Percentiles rank a stretch among this genome's conserved stretches.
Evolutionary conservation across 106 monocot species (phyloP).

Genomic region (Phalaenopsis aphrodite): DNA sequence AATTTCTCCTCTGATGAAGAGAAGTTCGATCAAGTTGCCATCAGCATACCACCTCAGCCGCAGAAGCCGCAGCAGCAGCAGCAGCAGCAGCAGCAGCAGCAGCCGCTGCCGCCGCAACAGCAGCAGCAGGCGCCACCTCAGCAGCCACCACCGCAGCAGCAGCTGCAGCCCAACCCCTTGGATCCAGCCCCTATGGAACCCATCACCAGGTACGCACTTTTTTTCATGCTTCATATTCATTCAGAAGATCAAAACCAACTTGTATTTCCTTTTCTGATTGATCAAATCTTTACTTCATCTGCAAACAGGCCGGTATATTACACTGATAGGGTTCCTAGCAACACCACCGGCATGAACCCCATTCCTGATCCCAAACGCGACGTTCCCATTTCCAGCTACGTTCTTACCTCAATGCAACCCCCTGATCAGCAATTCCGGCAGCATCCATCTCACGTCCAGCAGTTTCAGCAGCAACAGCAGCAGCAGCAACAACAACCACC

Average conservation of each 20-base stretch:
- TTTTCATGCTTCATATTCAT: neutral
- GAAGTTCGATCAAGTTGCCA: constrained; percentile 39
- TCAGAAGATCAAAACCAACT: neutral
- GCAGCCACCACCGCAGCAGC: too few relatives aligned
- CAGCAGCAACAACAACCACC: constrained; percentile 34
- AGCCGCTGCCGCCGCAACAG: neutral
- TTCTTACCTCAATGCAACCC: constrained; percentile 2
- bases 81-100: constrained; percentile 2
- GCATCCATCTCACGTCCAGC: constrained; percentile 15
- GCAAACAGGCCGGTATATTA: constrained; percentile 8
- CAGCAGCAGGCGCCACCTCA: too few relatives aligned
- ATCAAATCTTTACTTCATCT: neutral
- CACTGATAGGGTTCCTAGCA: constrained; percentile 1
- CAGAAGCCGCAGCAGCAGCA: constrained; percentile 2
- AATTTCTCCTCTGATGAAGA: constrained; percentile 53
- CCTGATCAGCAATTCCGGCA: constrained; percentile 16
- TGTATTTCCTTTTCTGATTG: neutral
- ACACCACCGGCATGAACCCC: constrained; percentile 1
- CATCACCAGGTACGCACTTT: neutral
- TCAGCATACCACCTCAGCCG: constrained; percentile 18
- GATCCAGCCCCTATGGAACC: constrained; percentile 2
- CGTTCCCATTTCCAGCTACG: constrained; percentile 2
- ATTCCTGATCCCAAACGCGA: constrained; percentile 17
- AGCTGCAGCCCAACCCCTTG: neutral
- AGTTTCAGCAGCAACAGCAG: neutral